These are phyloP conservation scores for Hypericum perforatum DNA, from an alignment of 345 rosid genomes.

Conservation along the genomic window DNA sequence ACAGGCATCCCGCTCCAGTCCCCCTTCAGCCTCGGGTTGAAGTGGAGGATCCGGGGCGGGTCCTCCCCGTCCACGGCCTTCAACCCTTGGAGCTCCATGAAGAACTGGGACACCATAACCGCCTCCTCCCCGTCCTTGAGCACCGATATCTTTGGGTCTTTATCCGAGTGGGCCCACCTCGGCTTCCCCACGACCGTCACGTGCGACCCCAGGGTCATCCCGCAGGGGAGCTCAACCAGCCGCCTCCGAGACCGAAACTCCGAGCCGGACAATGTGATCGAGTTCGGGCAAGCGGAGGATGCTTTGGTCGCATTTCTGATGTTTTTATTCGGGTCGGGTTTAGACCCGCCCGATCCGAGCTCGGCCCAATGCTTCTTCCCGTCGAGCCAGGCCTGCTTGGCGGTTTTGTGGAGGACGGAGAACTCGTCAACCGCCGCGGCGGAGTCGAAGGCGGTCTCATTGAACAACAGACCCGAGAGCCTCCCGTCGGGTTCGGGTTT, in stretches of 20 bases:
- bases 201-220: constrained; percentile 84
- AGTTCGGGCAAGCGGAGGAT: constrained; percentile 51
- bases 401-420: constrained; percentile 10
- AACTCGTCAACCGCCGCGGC: constrained; percentile 12
- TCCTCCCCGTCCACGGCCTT: constrained; percentile 88
- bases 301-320: not conserved
- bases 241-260: constrained; percentile 40
- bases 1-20: constrained; percentile 83
- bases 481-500: constrained; percentile 9
- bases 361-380: constrained; percentile 5
- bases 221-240: constrained; percentile 70
- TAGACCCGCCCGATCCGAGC: not conserved
- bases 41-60: constrained; percentile 82
- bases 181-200: constrained; percentile 80
- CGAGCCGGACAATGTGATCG: constrained; percentile 46
- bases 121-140: constrained; percentile 37
- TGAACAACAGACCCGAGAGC: constrained; percentile 12
- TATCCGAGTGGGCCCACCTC: constrained; percentile 46
- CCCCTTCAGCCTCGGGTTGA: constrained; percentile 83
- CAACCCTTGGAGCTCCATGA: constrained; percentile 78
- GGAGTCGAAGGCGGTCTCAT: constrained; percentile 15
- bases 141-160: constrained; percentile 43
- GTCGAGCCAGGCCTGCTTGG: constrained; percentile 4
- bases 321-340: not conserved
- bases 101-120: constrained; percentile 70